phyloP scores from a whole-genome alignment of 75 land plant genomes.

The Pinus taeda region DNA sequence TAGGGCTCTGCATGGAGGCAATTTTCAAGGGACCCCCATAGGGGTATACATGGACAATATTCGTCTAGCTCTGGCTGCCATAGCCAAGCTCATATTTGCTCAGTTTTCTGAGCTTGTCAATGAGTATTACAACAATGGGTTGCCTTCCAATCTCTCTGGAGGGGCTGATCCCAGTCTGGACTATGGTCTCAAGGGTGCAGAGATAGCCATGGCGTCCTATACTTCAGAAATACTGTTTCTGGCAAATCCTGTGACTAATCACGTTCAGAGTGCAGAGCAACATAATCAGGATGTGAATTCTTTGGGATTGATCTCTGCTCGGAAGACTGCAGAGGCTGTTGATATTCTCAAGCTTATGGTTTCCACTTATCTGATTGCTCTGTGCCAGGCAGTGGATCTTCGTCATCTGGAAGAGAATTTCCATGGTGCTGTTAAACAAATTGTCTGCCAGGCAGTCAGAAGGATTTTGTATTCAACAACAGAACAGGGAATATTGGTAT shows the following conservation, averaged over 20 bases:
- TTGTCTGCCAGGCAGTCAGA: conserved; percentile 42
- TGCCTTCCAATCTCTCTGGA: conserved; percentile 57
- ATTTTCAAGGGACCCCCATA: not conserved
- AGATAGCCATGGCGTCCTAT: conserved; percentile 62
- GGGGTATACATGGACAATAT: not conserved
- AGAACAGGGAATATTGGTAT: conserved; percentile 23
- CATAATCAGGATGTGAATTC: conserved; percentile 72
- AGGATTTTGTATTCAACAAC: conserved; percentile 21
- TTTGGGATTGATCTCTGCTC: conserved; percentile 46
- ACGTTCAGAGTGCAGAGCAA: conserved; percentile 62
- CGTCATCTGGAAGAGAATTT: conserved; percentile 65
- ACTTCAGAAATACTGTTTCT: conserved; percentile 57
- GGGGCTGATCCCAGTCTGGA: conserved; percentile 56
- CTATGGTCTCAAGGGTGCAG: conserved; percentile 68
- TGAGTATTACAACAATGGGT: conserved; percentile 64
- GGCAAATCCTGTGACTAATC: conserved; percentile 22
- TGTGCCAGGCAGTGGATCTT: conserved; percentile 63
- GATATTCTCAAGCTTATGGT: conserved; percentile 59
- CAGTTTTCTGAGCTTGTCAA: conserved; percentile 67
- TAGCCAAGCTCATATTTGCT: conserved; percentile 60
- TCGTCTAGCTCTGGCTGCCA: conserved; percentile 7
- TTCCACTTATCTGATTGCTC: conserved; percentile 47
- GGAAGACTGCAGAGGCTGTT: conserved; percentile 57
- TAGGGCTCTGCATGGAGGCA: conserved; percentile 16
- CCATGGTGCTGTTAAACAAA: conserved; percentile 36